These are phyloP conservation scores for Capsicum rhomboideum DNA, from an alignment of 257 asterid species.

Conservation along the genomic window DNA sequence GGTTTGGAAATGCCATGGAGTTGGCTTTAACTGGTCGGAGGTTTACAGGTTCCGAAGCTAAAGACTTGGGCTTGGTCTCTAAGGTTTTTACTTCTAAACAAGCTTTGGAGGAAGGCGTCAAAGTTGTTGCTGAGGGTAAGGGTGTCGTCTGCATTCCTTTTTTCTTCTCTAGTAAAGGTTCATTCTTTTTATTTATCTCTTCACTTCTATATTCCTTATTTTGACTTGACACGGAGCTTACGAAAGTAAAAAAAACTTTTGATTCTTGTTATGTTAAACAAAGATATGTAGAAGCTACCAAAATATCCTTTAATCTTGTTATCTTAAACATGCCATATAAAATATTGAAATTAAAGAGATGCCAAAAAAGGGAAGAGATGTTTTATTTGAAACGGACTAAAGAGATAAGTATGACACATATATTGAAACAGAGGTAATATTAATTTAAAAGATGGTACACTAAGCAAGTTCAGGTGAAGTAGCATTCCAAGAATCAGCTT, in stretches of 20 bases:
- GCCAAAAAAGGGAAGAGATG: too few relatives aligned
- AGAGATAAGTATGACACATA: neutral
- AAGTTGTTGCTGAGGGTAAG: slow-evolving; percentile 59
- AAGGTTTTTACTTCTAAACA: slow-evolving; percentile 38
- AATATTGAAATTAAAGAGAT: neutral
- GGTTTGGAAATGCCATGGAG: slow-evolving; percentile 85
- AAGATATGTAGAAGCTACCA: neutral
- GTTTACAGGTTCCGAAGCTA: slow-evolving; percentile 64
- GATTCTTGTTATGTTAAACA: neutral
- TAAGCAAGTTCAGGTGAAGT: neutral
- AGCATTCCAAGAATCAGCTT: neutral
- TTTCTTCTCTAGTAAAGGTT: neutral
- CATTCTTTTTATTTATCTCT: neutral
- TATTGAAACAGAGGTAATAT: neutral
- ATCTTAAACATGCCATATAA: neutral
- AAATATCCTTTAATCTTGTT: neutral
- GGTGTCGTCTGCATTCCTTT: neutral
- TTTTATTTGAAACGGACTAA: neutral
- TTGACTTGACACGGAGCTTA: neutral
- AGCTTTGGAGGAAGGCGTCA: slow-evolving; percentile 48
- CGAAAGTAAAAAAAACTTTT: neutral
- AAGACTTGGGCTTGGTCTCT: slow-evolving; percentile 60
- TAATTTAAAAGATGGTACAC: neutral
- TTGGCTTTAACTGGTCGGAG: slow-evolving; percentile 68
- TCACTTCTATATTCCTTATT: too few relatives aligned